Evolutionary conservation across 345 rosid species (phyloP), one percentile per base, ranked within the genome.

Genomic region (Salix viminalis): DNA sequence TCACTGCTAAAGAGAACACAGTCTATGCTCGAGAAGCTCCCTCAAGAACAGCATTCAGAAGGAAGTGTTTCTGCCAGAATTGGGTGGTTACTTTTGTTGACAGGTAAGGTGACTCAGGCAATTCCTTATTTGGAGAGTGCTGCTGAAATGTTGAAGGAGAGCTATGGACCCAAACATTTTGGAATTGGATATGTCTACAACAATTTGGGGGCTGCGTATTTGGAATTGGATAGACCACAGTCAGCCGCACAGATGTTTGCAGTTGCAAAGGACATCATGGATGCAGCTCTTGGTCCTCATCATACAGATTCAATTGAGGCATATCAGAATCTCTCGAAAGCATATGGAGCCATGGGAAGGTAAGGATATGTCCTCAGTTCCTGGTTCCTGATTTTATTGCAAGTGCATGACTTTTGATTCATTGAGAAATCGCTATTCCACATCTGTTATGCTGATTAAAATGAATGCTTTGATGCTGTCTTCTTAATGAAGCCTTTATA

Each of bases 201-300:
- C 84, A 94, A 96, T 81, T 85, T 96, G 73, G 99, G 99, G 6
- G 92, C 98, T 1, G 98, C 98, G 66, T 96, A 94, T 84, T 84
- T 94, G 83, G 99, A 96, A 74, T 82, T 96, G 2, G 97, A 85
- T 46, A 91, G 95, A 81, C 98, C 97, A 26, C 94, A 96, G 58
- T 94, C 95, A 24, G 99, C 99, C 18, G 98, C 94, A 67, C 97
- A 90, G 79, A 89, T 91, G 91, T 96, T 96, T 91, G 92, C 98
- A 0, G 88, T 94, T 80, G 97, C 97, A 36, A 92, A 93, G 85
- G 98, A 92, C 62, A 90, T 92, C 74, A 91, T 96, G 98, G 99
- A 93, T 83, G 89, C 89, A 32, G 86, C 99, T 5, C 97, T 96
- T 67, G 98, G 99, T 84, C 99, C 99, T 4, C 86, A 91, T 72